Evolutionary conservation across 169 alveolate species (phyloP).

Genomic region (Cystoisospora suis): DNA sequence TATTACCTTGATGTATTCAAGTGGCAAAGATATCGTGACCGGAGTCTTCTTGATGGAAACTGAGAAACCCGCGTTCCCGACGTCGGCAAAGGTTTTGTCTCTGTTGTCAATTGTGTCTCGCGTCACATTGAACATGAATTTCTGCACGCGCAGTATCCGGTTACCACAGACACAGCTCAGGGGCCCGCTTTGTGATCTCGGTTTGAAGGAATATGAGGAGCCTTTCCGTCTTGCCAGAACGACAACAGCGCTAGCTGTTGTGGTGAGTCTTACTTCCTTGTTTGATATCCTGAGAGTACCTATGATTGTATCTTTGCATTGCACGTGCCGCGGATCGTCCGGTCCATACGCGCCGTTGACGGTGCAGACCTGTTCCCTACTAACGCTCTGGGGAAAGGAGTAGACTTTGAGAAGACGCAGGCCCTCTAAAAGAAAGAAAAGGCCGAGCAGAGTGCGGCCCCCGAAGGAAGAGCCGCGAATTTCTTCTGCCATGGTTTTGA

Average conservation of each 20-base stretch:
- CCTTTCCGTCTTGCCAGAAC: background rate
- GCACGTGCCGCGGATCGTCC: background rate
- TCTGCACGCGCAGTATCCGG: background rate
- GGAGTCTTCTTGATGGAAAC: slow-evolving; percentile 23
- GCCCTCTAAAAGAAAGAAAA: no score
- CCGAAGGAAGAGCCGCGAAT: no score
- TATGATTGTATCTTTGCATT: slow-evolving; percentile 1
- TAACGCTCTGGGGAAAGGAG: background rate
- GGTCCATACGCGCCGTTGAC: slow-evolving; percentile 18
- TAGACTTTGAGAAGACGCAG: no score
- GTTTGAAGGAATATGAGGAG: background rate
- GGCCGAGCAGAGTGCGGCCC: no score
- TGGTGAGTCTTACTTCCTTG: background rate
- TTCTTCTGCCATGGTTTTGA: no score
- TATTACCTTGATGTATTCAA: slow-evolving; percentile 27
- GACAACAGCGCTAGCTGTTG: background rate
- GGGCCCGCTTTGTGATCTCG: no score
- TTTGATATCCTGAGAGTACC: background rate
- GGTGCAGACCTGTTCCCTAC: slow-evolving; percentile 6
- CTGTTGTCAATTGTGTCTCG: slow-evolving; percentile 12
- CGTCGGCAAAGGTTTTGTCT: slow-evolving; percentile 7
- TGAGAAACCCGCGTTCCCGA: slow-evolving; percentile 14
- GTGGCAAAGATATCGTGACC: slow-evolving; percentile 4
- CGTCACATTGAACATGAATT: slow-evolving; percentile 12
- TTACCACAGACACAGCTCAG: no score